Conservation (phyloP, 1,284 basidiomycete genomes). For the Cutaneotrichosporon spelunceum region DNA sequence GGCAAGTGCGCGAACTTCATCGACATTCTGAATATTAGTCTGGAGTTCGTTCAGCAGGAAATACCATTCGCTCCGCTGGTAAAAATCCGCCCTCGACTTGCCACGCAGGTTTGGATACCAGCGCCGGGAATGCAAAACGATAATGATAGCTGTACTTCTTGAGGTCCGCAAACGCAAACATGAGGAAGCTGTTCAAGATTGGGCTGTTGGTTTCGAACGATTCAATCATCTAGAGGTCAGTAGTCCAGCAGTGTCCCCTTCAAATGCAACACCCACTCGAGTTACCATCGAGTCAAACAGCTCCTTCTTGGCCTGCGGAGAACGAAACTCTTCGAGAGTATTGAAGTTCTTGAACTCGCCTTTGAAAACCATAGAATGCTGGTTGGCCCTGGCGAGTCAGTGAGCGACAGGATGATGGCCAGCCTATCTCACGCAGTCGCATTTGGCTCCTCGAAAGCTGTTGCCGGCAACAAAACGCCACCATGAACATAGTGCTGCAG, state of each 20-base stretch:
- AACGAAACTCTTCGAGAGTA: slow-evolving; percentile 93
- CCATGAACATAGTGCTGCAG: slow-evolving; percentile 36
- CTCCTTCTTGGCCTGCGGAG: slow-evolving; percentile 72
- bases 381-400: slow-evolving; percentile 1
- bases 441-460: slow-evolving; percentile 33
- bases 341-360: slow-evolving; percentile 90
- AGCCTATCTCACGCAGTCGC: not conserved
- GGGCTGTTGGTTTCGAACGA: slow-evolving; percentile 36
- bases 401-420: not conserved
- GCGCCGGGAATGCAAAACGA: slow-evolving; percentile 95
- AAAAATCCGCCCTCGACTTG: slow-evolving; percentile 56
- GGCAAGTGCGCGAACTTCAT: slow-evolving; percentile 21
- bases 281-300: slow-evolving; percentile 72
- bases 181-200: slow-evolving; percentile 71
- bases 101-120: slow-evolving; percentile 83
- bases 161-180: slow-evolving; percentile 92
- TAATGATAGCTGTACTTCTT: slow-evolving; percentile 98
- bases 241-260: not conserved
- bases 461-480: slow-evolving; percentile 24
- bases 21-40: slow-evolving; percentile 31
- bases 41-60: not conserved
- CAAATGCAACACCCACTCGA: not conserved
- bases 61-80: slow-evolving; percentile 22
- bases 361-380: slow-evolving; percentile 53
- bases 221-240: slow-evolving; percentile 31